Percentiles rank a stretch among this genome's conserved stretches.
Evolutionary conservation across 2,329 filamentous ascomycete species (phyloP).

Genomic region (Aspergillus fijiensis): DNA sequence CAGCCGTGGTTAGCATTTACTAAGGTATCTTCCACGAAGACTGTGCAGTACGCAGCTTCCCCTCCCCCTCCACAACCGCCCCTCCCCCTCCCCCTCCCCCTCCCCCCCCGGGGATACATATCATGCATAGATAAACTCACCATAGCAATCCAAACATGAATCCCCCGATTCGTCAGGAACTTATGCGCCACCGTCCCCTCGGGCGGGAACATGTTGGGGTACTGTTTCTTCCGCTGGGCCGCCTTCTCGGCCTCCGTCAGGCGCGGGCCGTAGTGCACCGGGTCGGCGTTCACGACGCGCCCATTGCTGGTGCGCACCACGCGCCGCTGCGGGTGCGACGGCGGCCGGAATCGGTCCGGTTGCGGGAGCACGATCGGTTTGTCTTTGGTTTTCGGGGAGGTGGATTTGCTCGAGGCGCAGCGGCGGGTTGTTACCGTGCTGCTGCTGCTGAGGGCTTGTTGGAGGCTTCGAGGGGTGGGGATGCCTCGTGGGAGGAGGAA

Average conservation of each 20-base stretch:
- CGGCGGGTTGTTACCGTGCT: conserved; percentile 15
- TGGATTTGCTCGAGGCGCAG: conserved; percentile 23
- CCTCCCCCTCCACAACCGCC: too few relatives aligned
- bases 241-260: conserved; percentile 65
- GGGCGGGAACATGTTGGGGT: conserved; percentile 86
- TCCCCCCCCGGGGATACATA: too few relatives aligned
- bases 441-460: conserved; percentile 24
- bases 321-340: conserved; percentile 77
- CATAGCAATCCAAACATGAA: conserved; percentile 83
- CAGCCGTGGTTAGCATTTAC: too few relatives aligned
- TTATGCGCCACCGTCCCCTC: conserved; percentile 78
- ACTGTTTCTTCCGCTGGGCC: conserved; percentile 68
- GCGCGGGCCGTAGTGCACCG: conserved; percentile 72
- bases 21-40: too few relatives aligned
- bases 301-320: conserved; percentile 49
- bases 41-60: too few relatives aligned
- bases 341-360: conserved; percentile 85
- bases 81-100: too few relatives aligned
- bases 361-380: conserved; percentile 77
- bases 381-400: conserved; percentile 25
- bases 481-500: conserved; percentile 66
- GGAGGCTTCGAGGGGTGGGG: conserved; percentile 32
- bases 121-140: conserved; percentile 54
- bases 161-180: conserved; percentile 72
- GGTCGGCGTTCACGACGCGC: conserved; percentile 33